Evolutionary conservation across 192 early-diverging fungal genomes (phyloP).

Genomic region (Neocallimastix lanati): DNA sequence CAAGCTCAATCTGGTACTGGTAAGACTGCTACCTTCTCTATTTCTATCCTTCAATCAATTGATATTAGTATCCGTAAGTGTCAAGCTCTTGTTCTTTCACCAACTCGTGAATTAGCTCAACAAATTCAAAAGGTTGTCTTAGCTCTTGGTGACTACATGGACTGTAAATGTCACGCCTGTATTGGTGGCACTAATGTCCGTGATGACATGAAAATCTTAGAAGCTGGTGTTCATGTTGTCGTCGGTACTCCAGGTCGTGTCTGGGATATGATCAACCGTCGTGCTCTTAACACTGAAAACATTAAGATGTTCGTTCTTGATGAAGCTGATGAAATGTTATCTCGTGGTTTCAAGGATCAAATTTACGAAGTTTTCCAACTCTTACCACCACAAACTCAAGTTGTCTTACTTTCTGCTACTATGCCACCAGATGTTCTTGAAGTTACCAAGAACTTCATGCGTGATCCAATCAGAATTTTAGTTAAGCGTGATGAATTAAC

Average conservation of each 20-base stretch:
- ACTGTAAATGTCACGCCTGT: constrained; percentile 83
- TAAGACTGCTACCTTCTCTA: constrained; percentile 99
- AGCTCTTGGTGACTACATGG: constrained; percentile 90
- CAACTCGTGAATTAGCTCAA: constrained; percentile 95
- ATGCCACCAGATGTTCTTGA: constrained; percentile 91
- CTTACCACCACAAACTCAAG: constrained; percentile 75
- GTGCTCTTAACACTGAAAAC: constrained; percentile 55
- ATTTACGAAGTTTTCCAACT: constrained; percentile 93
- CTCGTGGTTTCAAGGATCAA: constrained; percentile 95
- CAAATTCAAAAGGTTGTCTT: constrained; percentile 94
- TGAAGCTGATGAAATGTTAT: constrained; percentile 98
- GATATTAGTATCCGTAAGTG: constrained; percentile 55
- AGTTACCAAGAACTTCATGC: constrained; percentile 94
- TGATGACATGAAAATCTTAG: constrained; percentile 72
- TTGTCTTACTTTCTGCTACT: constrained; percentile 90
- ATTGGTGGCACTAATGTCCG: constrained; percentile 91
- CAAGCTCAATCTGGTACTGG: constrained; percentile 99
- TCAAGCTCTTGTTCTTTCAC: constrained; percentile 90
- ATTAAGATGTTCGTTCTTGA: constrained; percentile 98
- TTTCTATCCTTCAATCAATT: constrained; percentile 90
- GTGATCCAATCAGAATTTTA: constrained; percentile 94
- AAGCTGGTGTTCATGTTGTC: constrained; percentile 73
- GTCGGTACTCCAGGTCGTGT: constrained; percentile 98
- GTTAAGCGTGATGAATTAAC: no score
- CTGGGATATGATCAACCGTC: constrained; percentile 92